Evolutionary conservation across 2,329 filamentous ascomycete genomes (phyloP), one percentile per base, ranked within the genome.

Genomic region (Sclerotinia minor): DNA sequence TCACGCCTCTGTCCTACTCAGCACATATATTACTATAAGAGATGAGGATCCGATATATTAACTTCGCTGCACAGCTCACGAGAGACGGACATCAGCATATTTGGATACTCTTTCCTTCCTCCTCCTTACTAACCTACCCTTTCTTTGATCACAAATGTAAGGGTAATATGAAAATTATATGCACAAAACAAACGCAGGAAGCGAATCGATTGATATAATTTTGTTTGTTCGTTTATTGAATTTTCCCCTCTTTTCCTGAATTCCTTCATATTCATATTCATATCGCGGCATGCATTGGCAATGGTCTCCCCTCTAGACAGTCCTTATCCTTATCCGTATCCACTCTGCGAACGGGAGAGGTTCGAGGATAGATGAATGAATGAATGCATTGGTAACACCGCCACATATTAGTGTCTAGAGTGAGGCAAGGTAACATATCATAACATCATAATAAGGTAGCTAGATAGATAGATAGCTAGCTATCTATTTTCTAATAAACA

Each of bases 81-180:
- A 58, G 41, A 59, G 53, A 65, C 64, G 64, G 64, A 50, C 50
- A 65, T 65, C 44, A 32, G 64, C 64, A 65, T 65, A 41, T 29
- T 15, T 64, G 32, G 15, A n/a, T 41, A 24, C n/a, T n/a, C n/a
- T n/a, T n/a, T n/a, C n/a, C n/a, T n/a, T n/a, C n/a, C n/a, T n/a
- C 47, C 47, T 64, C 32, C 60, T 41, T 64, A 52, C 60, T 19
- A 52, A 5, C n/a, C 5, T 26, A 26, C 35, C n/a, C 38, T 21
- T 53, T 64, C 38, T 21, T 53, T 64, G 47, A 64, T 53, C 47
- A 53, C 60, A 21, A 58, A 47, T 61, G 29, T 19, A 21, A 58
- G 35, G 49, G 29, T 19, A 61, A 61, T 24, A 50, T 61, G 44
- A 49, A 49, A 49, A 61, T 24, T 24, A 49, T 50, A 50, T 61